A percentile compares a stretch with the other conserved stretches of the same genome.
Evolutionary conservation across 2,329 filamentous ascomycete species (phyloP).

Genomic region (Neonectria hederae): DNA sequence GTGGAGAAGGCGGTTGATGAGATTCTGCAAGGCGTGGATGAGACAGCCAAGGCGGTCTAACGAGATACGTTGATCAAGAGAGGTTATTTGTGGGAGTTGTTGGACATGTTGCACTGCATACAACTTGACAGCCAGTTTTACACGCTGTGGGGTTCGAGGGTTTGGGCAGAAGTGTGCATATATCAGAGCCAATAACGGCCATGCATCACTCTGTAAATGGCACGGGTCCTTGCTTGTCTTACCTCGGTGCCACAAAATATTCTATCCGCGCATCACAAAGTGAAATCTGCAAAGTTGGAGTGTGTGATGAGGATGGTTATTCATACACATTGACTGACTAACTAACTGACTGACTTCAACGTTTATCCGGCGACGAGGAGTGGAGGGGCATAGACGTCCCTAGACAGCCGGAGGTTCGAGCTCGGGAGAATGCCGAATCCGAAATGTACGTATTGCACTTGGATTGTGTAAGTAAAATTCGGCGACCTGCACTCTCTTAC

Average conservation of each 20-base stretch:
- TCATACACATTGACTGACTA: no score
- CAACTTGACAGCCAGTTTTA: no score
- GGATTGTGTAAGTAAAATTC: no score
- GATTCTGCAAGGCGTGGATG: constrained; percentile 4
- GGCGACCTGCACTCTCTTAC: neutral
- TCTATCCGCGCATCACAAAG: no score
- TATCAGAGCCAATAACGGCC: neutral
- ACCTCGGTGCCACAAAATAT: neutral
- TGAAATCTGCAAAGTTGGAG: neutral
- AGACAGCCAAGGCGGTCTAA: neutral
- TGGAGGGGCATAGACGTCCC: neutral
- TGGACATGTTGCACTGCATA: neutral
- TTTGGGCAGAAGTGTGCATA: neutral
- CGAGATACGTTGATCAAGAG: neutral
- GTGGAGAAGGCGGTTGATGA: constrained; percentile 33
- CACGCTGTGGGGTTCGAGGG: neutral
- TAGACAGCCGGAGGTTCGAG: neutral
- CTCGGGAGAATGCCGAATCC: neutral
- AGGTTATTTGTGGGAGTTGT: neutral
- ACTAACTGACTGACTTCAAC: neutral
- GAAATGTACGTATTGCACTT: neutral
- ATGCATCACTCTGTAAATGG: neutral
- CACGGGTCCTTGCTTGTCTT: neutral
- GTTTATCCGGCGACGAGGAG: neutral
- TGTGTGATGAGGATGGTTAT: no score